phyloP scores from a whole-genome alignment of 192 early-diverging fungal species.

The Coemansia sp. region DNA sequence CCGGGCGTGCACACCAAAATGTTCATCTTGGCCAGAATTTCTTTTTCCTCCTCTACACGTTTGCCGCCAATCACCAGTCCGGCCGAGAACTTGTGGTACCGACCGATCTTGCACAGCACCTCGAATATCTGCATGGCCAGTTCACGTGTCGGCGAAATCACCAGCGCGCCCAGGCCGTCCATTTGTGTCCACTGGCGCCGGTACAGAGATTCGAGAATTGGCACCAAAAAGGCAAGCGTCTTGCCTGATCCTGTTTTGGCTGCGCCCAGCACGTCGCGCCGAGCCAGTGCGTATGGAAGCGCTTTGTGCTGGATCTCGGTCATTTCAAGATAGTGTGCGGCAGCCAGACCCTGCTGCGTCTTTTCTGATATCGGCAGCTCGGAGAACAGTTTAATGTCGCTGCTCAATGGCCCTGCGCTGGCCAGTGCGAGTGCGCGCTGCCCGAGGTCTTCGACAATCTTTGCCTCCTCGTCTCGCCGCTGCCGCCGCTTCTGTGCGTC shows the following conservation, averaged over 20 bases:
- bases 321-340: conserved; percentile 85
- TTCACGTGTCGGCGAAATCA: conserved; percentile 83
- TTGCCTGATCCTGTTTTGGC: conserved; percentile 88
- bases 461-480: conserved; percentile 32
- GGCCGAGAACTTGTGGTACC: conserved; percentile 78
- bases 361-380: conserved; percentile 41
- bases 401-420: conserved; percentile 15
- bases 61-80: conserved; percentile 95
- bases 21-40: conserved; percentile 72
- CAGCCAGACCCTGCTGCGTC: conserved; percentile 69
- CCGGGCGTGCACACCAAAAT: conserved; percentile 82
- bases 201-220: conserved; percentile 81
- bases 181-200: conserved; percentile 77
- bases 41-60: conserved; percentile 77
- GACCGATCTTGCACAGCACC: conserved; percentile 72
- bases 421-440: conserved; percentile 38
- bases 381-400: conserved; percentile 23
- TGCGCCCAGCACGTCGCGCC: conserved; percentile 77
- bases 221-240: conserved; percentile 77
- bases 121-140: conserved; percentile 91
- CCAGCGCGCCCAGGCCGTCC: conserved; percentile 78
- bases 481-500: conserved; percentile 33
- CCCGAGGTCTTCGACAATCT: conserved; percentile 39
- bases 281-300: conserved; percentile 65
- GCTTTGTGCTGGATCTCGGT: conserved; percentile 91